A percentile compares a stretch with the other conserved stretches of the same genome.
Evolutionary conservation across 768 basidiomycete genomes (phyloP).

Genomic region (Russula emetica): DNA sequence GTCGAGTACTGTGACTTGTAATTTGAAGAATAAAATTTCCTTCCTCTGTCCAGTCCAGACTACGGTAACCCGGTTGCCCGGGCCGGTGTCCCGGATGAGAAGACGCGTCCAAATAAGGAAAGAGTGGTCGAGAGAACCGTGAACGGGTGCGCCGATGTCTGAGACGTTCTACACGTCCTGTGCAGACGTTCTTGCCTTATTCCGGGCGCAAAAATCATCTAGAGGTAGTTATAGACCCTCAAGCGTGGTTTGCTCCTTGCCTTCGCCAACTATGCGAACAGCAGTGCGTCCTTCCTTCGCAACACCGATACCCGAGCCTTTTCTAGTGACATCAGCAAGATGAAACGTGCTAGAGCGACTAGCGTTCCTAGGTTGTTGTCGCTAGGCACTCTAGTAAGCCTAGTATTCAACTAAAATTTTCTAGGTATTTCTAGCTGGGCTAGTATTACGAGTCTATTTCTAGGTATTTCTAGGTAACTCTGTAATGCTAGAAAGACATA

Average conservation of each 20-base stretch:
- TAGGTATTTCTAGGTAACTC: too few relatives aligned
- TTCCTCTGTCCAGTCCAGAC: too few relatives aligned
- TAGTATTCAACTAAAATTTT: too few relatives aligned
- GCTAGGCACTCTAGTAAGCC: too few relatives aligned
- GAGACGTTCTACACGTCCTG: constrained; percentile 56
- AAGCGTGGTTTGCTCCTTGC: constrained; percentile 65
- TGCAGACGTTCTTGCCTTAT: constrained; percentile 60
- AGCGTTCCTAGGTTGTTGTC: too few relatives aligned
- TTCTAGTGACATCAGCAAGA: too few relatives aligned
- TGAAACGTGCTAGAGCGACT: too few relatives aligned
- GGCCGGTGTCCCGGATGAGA: not conserved
- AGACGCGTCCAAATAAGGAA: not conserved
- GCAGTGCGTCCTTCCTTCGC: constrained; percentile 44
- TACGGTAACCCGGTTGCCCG: not conserved
- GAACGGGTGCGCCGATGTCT: constrained; percentile 39
- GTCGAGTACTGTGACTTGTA: too few relatives aligned
- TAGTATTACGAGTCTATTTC: too few relatives aligned
- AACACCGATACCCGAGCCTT: not conserved
- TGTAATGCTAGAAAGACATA: too few relatives aligned
- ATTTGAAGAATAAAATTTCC: too few relatives aligned
- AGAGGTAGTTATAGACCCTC: constrained; percentile 56
- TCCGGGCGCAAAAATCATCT: constrained; percentile 56
- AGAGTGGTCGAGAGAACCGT: not conserved
- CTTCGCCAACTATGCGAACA: constrained; percentile 49
- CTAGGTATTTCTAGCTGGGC: too few relatives aligned